These are phyloP conservation scores for Amphirosellinia nigrospora DNA, from an alignment of 495 filamentous ascomycete species.

Conservation along the genomic window DNA sequence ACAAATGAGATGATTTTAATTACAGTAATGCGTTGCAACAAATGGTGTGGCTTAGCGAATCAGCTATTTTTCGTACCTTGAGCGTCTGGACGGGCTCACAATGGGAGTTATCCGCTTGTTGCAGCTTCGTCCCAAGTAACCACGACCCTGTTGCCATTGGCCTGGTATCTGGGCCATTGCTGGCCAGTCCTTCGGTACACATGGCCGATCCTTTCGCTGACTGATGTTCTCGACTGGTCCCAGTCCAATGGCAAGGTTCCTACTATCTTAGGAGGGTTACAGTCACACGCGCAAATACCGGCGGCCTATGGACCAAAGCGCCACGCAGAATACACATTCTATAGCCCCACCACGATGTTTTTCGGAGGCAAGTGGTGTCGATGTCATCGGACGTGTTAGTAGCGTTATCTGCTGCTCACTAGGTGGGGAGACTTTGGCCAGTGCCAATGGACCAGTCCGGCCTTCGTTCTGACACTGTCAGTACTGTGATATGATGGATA, in stretches of 20 bases:
- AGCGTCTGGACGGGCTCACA: background rate
- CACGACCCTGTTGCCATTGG: background rate
- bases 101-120: slow-evolving; percentile 28
- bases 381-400: slow-evolving; percentile 30
- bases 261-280: slow-evolving; percentile 27
- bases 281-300: slow-evolving; percentile 30
- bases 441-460: slow-evolving; percentile 4
- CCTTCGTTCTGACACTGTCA: slow-evolving; percentile 4
- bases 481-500: slow-evolving; percentile 35
- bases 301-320: background rate
- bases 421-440: slow-evolving; percentile 21
- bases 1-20: slow-evolving; percentile 7
- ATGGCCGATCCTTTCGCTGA: slow-evolving; percentile 31
- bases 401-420: slow-evolving; percentile 21
- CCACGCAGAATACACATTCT: background rate
- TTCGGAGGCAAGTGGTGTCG: background rate
- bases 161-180: slow-evolving; percentile 23
- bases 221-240: slow-evolving; percentile 30
- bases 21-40: background rate
- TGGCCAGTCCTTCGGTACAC: slow-evolving; percentile 40
- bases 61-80: background rate
- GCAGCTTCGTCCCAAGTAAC: slow-evolving; percentile 26
- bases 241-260: slow-evolving; percentile 34
- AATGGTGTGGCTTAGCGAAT: slow-evolving; percentile 5
- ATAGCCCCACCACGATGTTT: slow-evolving; percentile 30